Evolutionary conservation across 1,284 basidiomycete species (phyloP).

Genomic region (Wallemia mellicola): DNA sequence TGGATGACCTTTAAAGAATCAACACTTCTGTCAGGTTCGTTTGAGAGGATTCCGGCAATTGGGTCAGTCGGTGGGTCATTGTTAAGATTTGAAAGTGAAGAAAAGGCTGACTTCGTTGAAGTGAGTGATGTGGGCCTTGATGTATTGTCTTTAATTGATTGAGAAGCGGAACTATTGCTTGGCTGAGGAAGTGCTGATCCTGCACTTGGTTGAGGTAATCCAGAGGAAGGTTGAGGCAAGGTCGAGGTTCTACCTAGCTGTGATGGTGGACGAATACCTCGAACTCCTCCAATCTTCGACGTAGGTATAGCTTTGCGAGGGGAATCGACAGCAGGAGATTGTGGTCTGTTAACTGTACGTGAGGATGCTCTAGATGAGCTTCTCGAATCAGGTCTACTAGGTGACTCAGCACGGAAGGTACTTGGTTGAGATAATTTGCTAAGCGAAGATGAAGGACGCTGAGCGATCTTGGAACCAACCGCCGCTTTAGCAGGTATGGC

Average conservation of each 20-base stretch:
- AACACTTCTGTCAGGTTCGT: conserved; percentile 37
- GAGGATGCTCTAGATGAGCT: conserved; percentile 1
- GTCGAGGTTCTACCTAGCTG: neutral
- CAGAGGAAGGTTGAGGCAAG: neutral
- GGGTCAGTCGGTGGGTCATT: neutral
- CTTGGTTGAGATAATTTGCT: conserved; percentile 1
- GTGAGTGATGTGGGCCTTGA: neutral
- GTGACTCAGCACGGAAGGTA: conserved; percentile 25
- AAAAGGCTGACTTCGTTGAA: neutral
- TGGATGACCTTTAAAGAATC: conserved; percentile 78
- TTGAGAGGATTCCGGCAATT: conserved; percentile 6
- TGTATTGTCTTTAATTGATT: neutral
- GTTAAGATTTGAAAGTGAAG: neutral
- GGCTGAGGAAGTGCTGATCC: neutral
- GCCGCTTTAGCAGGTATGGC: conserved; percentile 1
- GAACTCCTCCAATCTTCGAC: neutral
- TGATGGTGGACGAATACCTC: neutral
- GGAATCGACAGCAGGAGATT: neutral
- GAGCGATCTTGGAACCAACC: conserved; percentile 3
- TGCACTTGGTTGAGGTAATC: neutral
- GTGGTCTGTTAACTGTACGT: neutral
- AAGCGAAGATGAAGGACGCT: conserved; percentile 3
- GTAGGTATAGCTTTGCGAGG: neutral
- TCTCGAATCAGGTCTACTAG: conserved; percentile 14
- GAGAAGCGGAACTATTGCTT: neutral